Conservation (phyloP, 2,329 filamentous ascomycete species). For the Fusarium transvaalense region DNA sequence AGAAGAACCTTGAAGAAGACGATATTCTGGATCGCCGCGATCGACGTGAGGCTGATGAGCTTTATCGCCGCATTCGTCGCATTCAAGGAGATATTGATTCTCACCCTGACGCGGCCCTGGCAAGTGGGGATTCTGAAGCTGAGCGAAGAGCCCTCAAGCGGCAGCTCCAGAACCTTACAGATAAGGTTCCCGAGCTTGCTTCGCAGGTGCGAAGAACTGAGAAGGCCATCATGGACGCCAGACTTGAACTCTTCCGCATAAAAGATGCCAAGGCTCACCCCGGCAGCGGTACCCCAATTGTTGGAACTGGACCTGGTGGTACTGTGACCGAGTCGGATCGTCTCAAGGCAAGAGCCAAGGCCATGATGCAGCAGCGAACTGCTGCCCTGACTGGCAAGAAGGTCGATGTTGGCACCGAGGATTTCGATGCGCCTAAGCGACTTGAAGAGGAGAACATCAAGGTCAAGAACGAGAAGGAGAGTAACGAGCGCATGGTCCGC, state of each 20-base stretch:
- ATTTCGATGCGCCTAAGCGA: constrained; percentile 82
- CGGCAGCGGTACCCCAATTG: constrained; percentile 80
- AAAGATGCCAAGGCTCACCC: constrained; percentile 95
- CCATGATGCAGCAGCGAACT: constrained; percentile 98
- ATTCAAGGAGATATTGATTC: constrained; percentile 95
- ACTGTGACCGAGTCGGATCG: constrained; percentile 92
- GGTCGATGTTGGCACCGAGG: constrained; percentile 75
- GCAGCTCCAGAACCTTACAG: constrained; percentile 88
- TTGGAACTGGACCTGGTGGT: constrained; percentile 93
- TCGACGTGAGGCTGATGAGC: constrained; percentile 89
- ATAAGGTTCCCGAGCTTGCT: constrained; percentile 90
- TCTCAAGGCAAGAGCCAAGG: constrained; percentile 93
- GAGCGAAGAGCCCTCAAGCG: constrained; percentile 88
- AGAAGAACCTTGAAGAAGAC: constrained; percentile 89
- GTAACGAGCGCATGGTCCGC: constrained; percentile 94
- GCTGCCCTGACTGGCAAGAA: constrained; percentile 92
- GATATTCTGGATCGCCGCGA: constrained; percentile 92
- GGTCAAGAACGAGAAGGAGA: constrained; percentile 86
- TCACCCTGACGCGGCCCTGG: constrained; percentile 81
- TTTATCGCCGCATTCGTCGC: constrained; percentile 91
- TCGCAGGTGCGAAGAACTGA: constrained; percentile 93
- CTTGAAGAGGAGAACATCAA: constrained; percentile 89
- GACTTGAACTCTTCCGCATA: constrained; percentile 91
- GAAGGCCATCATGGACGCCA: constrained; percentile 91
- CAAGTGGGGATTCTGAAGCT: constrained; percentile 84